Base-by-base conservation (phyloP, 768 basidiomycete genomes). In the Chalciporus chontae region DNA sequence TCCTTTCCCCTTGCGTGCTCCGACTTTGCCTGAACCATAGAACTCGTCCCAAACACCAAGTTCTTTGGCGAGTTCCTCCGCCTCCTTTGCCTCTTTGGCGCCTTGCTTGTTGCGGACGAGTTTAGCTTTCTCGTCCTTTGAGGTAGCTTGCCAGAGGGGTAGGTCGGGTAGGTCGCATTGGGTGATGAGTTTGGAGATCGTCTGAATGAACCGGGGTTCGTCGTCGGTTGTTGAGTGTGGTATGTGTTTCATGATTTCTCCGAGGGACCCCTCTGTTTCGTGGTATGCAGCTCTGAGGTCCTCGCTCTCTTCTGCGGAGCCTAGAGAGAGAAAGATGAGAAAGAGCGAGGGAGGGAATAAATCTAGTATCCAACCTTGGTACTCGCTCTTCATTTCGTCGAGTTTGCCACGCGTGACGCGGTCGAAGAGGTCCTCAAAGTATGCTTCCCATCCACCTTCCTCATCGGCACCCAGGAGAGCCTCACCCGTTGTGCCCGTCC, bases 31-130 rank as follows among this genome's bases (percentile, higher is more conserved):
- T 54, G 75, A 81, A 5, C 87, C 90, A 61, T 89, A 92, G 59
- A 93, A 93, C 58, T 93, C 90, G 48, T 96, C 93, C 91, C 92
- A 94, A 9, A 96, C 88, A 3, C 93, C 94, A 14, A 97, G 69
- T 54, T 91, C 90, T 57, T 83, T 90, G 5, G 94, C 94, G 37
- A 85, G 70, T 17, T 79, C 74, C 67, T 91, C 94, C 4, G 94
- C 94, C 59, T 95, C 91, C 48, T 72, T 71, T 2, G 90, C 90
- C 66, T 94, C 93, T 65, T 84, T 86, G 53, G 83, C 75, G 2
- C 83, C 79, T 59, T 80, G 78, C 67, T 87, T 90, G 72, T 77
- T 78, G 39, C 94, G 77, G 17, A 83, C 78, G 55, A 85, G 77
- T 56, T 77, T 82, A 5, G 84, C 84, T 69, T 90, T 91, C 68